These are phyloP conservation scores for Nitzschia palea DNA, from an alignment of 108 stramenopile species.

Conservation along the genomic window DNA sequence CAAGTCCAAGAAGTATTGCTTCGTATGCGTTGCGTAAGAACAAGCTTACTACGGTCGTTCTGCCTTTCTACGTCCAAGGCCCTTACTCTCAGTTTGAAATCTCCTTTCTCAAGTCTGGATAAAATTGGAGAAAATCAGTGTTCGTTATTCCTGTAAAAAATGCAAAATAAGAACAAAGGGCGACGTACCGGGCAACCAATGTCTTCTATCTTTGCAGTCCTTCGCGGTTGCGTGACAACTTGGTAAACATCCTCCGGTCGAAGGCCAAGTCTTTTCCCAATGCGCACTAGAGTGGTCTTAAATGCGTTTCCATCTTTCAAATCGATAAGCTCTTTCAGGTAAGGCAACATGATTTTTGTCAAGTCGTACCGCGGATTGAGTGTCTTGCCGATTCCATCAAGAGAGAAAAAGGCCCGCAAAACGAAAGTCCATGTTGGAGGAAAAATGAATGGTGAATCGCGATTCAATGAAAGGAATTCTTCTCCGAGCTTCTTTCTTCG, in stretches of 20 bases:
- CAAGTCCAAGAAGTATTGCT: constrained; percentile 65
- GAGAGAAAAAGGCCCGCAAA: constrained; percentile 94
- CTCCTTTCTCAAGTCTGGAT: constrained; percentile 84
- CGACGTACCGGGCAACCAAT: constrained; percentile 58
- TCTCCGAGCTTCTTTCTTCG: constrained; percentile 80
- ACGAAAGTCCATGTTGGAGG: constrained; percentile 99
- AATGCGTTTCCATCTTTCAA: constrained; percentile 89
- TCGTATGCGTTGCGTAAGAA: constrained; percentile 80
- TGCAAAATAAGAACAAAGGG: neutral
- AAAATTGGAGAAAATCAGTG: neutral
- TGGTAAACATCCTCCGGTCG: constrained; percentile 84
- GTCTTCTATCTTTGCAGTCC: constrained; percentile 80
- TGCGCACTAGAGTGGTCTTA: constrained; percentile 77
- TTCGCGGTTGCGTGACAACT: constrained; percentile 83
- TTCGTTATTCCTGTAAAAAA: neutral
- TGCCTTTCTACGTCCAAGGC: constrained; percentile 90
- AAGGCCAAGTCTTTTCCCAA: constrained; percentile 84
- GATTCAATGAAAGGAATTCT: constrained; percentile 88
- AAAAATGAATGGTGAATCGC: constrained; percentile 92
- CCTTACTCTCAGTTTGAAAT: constrained; percentile 91
- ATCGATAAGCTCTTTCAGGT: constrained; percentile 94
- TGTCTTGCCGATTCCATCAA: constrained; percentile 98
- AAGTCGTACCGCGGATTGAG: constrained; percentile 93
- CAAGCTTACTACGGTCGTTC: constrained; percentile 80
- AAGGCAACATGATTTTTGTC: constrained; percentile 89